Conservation (phyloP, 768 basidiomycete genomes). For the Lactarius indigo region DNA sequence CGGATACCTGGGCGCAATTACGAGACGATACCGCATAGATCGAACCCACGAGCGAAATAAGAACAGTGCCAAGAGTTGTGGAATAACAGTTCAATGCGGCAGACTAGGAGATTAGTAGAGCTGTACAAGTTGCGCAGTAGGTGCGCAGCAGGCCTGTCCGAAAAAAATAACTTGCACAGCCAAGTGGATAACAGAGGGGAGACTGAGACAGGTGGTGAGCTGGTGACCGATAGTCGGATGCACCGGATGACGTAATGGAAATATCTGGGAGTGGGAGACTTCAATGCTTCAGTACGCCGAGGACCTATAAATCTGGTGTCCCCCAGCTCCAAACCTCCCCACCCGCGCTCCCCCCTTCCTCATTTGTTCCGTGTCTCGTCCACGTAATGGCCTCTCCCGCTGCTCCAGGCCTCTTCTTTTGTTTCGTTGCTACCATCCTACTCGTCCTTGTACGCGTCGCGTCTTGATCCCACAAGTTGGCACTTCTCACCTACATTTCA, state of each 20-base stretch:
- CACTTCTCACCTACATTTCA: slow-evolving; percentile 28
- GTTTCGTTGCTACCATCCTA: slow-evolving; percentile 65
- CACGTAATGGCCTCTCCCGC: slow-evolving; percentile 53
- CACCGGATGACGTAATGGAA: background rate
- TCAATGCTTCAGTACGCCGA: too few relatives aligned
- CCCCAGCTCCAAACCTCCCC: background rate
- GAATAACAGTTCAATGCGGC: background rate
- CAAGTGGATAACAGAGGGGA: background rate
- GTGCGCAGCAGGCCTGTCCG: background rate
- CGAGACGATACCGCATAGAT: too few relatives aligned
- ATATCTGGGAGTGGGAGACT: background rate
- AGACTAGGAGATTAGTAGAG: background rate
- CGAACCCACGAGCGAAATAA: too few relatives aligned
- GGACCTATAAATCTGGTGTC: background rate
- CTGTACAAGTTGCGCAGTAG: background rate
- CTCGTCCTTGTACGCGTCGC: slow-evolving; percentile 57
- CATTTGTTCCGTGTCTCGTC: background rate
- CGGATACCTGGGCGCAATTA: background rate
- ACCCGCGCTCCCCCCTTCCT: background rate
- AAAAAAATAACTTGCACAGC: background rate
- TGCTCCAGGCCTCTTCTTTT: slow-evolving; percentile 65
- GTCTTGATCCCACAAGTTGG: slow-evolving; percentile 4
- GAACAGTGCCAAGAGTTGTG: too few relatives aligned
- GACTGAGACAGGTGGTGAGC: background rate
- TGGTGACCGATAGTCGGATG: background rate